Evolutionary conservation across 2,329 filamentous ascomycete genomes (phyloP).

Genomic region (Microsporum ferrugineum): DNA sequence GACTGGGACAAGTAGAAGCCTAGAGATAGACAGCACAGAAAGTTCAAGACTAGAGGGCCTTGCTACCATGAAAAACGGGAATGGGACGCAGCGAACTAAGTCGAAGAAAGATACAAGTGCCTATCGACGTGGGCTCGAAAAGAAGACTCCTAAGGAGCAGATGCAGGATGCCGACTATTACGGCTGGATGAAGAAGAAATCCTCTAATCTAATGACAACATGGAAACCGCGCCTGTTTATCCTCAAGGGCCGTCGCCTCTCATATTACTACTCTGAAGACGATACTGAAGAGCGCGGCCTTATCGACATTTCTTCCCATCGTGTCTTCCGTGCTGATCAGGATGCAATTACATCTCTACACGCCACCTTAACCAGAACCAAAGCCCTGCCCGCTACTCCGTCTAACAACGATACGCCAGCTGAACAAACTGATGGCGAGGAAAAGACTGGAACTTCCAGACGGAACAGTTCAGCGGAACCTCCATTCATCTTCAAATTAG

Average conservation of each 20-base stretch:
- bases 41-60: slow-evolving; percentile 38
- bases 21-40: slow-evolving; percentile 68
- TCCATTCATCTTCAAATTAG: slow-evolving; percentile 96
- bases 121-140: slow-evolving; percentile 74
- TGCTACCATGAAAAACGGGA: slow-evolving; percentile 41
- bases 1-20: slow-evolving; percentile 48
- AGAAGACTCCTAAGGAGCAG: slow-evolving; percentile 69
- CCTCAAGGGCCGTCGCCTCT: slow-evolving; percentile 75
- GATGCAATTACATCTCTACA: slow-evolving; percentile 84
- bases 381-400: slow-evolving; percentile 51
- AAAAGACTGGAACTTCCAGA: slow-evolving; percentile 10
- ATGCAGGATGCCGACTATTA: slow-evolving; percentile 82
- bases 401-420: slow-evolving; percentile 23
- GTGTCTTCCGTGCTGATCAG: slow-evolving; percentile 86
- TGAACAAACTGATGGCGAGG: slow-evolving; percentile 10
- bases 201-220: slow-evolving; percentile 86
- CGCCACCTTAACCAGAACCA: slow-evolving; percentile 82
- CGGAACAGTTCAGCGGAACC: slow-evolving; percentile 37
- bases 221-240: slow-evolving; percentile 98
- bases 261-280: slow-evolving; percentile 91
- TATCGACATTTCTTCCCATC: slow-evolving; percentile 95
- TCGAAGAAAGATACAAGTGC: slow-evolving; percentile 92
- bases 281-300: slow-evolving; percentile 88
- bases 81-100: slow-evolving; percentile 44
- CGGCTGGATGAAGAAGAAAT: slow-evolving; percentile 99